A percentile compares a stretch with the other conserved stretches of the same genome.
phyloP scores from a whole-genome alignment of 805 yeast species.

The Yamadazyma takamatsuzukensis region DNA sequence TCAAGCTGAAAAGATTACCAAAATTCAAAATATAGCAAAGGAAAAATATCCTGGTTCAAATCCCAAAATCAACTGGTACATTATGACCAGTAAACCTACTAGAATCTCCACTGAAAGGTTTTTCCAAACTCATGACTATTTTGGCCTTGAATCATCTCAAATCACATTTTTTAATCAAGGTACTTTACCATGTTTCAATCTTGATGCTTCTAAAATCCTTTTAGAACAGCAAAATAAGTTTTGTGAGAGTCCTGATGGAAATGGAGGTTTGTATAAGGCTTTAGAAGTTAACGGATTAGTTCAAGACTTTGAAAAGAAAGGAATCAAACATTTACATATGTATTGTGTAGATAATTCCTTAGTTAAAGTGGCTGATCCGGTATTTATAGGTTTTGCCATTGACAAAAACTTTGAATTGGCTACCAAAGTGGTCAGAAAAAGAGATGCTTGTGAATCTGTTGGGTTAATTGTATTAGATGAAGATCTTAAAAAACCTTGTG shows the following conservation, averaged over 20 bases:
- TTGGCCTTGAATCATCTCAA: conserved; percentile 63
- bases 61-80: conserved; percentile 68
- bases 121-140: conserved; percentile 58
- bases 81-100: conserved; percentile 94
- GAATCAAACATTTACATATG: conserved; percentile 88
- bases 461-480: conserved; percentile 81
- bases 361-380: conserved; percentile 91
- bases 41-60: conserved; percentile 18
- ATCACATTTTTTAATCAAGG: conserved; percentile 91
- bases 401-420: conserved; percentile 67
- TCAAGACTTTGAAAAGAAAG: conserved; percentile 61
- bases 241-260: conserved; percentile 94
- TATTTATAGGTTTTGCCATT: conserved; percentile 81
- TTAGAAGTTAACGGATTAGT: conserved; percentile 60
- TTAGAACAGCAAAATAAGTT: conserved; percentile 52
- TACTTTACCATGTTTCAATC: conserved; percentile 81
- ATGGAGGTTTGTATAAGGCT: conserved; percentile 94
- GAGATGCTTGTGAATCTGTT: conserved; percentile 81
- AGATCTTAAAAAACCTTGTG: conserved; percentile 65
- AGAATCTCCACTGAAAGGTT: conserved; percentile 68
- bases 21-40: conserved; percentile 56
- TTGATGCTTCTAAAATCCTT: conserved; percentile 67
- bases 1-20: conserved; percentile 81
- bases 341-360: conserved; percentile 95
- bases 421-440: conserved; percentile 92